Base-by-base conservation (phyloP, 805 yeast genomes). In the Candida ulmi region DNA sequence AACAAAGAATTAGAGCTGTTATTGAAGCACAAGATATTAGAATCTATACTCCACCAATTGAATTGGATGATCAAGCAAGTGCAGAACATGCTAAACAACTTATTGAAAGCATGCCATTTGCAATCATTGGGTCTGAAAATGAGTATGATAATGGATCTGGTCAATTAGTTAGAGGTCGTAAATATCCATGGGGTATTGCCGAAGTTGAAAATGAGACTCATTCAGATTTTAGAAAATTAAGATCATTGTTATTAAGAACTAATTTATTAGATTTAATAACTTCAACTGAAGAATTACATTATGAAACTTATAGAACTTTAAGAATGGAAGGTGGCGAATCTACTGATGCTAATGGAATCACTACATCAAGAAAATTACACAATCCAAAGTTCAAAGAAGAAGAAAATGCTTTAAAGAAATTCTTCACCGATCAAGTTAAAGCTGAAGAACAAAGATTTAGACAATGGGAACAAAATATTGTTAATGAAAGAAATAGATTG, bases 401-500 rank as follows among this genome's bases (percentile, higher is more conserved):
- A 63, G 99, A 93, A 65, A 93, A 87, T 61, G 83, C 90, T 26
- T 73, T 93, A 59, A 88, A 93, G 75, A 83, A 85, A 66, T 85
- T 85, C 63, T 93, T 93, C 67, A 91, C 98, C 9, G 97, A 90
- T 63, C 97, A 93, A 69, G 87, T 93, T 44, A 90, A 91, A 68
- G 85, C 85, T 35, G 99, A 93, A 68, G 99, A 93, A 58, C 95
- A 88, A 57, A 78, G 99, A 60, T 93, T 93, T 65, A 86, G 95
- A 71, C 96, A 91, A 71, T 93, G 99, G 99, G 97, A 90, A 68
- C 86, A 88, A 54, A 91, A 93, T 60, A 87, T 93, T 52, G 93
- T 88, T 51, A 88, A 87, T 52, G 97, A 93, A 69, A 84, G 96
- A 68, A 86, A 88, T 65, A 78, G 95, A 62, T 74, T 93, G 60